Conservation (phyloP, 192 early-diverging fungal genomes). For the Entomortierella chlamydospora region DNA sequence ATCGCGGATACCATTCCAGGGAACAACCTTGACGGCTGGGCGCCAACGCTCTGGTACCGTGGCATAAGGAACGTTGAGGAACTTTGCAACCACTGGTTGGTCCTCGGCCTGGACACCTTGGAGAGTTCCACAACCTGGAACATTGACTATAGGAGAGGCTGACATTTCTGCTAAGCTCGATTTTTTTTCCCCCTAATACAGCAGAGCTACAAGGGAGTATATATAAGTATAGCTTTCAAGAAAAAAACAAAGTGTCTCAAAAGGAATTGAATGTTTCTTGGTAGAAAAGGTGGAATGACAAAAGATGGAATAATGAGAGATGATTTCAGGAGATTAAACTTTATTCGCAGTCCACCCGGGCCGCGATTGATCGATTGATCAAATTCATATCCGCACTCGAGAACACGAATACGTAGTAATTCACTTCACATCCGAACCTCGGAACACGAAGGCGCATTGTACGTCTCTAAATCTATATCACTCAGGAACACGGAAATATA, state of each 20-base stretch:
- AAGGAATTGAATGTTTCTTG: neutral
- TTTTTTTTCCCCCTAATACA: neutral
- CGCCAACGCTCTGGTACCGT: slow-evolving; percentile 52
- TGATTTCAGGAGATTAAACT: too few species aligned
- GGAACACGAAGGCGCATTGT: too few species aligned
- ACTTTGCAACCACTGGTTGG: slow-evolving; percentile 33
- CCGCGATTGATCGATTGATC: too few species aligned
- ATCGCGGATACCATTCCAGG: slow-evolving; percentile 46
- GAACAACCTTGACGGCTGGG: slow-evolving; percentile 12
- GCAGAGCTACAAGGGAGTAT: neutral
- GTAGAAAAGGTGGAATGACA: neutral
- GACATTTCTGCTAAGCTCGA: slow-evolving; percentile 4
- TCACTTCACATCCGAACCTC: too few species aligned
- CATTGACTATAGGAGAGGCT: slow-evolving; percentile 17
- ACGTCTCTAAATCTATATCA: too few species aligned
- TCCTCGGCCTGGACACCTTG: slow-evolving; percentile 11
- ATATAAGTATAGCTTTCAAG: too few species aligned
- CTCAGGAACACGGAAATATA: too few species aligned
- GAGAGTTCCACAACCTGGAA: slow-evolving; percentile 29
- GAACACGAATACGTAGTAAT: too few species aligned
- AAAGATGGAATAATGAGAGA: too few species aligned
- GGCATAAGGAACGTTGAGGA: slow-evolving; percentile 52
- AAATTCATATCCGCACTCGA: too few species aligned
- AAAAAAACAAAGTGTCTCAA: neutral
- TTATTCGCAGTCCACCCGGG: too few species aligned